Evolutionary conservation across 140 eudicot species (phyloP), one percentile per base, ranked within the genome.

Genomic region (Bidens hawaiensis): DNA sequence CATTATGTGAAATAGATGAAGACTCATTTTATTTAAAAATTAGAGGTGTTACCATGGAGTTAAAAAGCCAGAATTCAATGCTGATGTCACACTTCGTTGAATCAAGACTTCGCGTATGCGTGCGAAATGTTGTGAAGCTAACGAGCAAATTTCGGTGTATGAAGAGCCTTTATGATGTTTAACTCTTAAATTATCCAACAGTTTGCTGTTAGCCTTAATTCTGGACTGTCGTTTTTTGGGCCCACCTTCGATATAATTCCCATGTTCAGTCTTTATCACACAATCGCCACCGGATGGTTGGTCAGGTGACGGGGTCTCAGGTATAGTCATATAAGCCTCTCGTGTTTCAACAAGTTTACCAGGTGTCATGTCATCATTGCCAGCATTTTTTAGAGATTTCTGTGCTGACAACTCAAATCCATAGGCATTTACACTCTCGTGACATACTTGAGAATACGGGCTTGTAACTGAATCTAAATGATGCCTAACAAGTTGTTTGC

Each of bases 281-380:
- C 75, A 79, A 61, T 62, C 78, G 18, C 53, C 81, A 49, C 75
- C 87, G 43, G 75, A 53, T 21, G 94, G 88, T 60, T 79, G 90
- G 42, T 88, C 94, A 49, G 96, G 94, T 1, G 95, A 89, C 3
- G 95, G 95, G 64, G 91, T 89, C 82, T 89, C 91, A 9, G 95
- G 95, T 7, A 89, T 82, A 21, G 88, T 85, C 71, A 85, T 72
- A 38, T 68, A 79, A 54, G 67, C 60, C 50, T 85, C 94, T 14
- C 82, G 75, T 52, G 69, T 62, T 30, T 80, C 88, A 24, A 65
- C 48, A 19, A 42, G 48, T 66, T 88, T 88, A 52, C 94, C 96
- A 23, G 90, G 96, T 11, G 90, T 85, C 4, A 58, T 71, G 27
- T 66, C 53, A 61, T 80, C 81, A 5, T 79, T 76, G 5, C 63